Evolutionary conservation across 1,284 basidiomycete species (phyloP), one percentile per base, ranked within the genome.

Genomic region (Sanghuangporus weigelae): DNA sequence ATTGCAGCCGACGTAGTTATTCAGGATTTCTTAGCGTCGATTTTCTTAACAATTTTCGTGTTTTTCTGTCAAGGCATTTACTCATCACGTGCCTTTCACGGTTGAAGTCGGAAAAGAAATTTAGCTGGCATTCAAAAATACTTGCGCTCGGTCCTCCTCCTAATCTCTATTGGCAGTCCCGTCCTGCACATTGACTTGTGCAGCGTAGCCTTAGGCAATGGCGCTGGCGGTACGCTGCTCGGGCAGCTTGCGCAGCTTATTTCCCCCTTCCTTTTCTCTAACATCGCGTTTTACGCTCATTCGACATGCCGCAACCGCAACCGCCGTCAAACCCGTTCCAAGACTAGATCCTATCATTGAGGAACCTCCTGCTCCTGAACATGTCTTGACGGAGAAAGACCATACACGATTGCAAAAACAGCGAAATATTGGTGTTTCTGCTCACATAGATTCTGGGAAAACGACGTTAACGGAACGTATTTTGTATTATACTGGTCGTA

Each of bases 381-480:
- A 65, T 44, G 38, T 77, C 36, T 77, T 91, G 55, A 83, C 87
- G 0, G 81, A 84, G 8, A 75, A 78, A 59, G 90, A 93, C 74
- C 66, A 79, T 51, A 70, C 73, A 60, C 78, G 86, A 2, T 79
- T 92, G 8, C 75, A 72, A n/a, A 84, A 80, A 63, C 90, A 92
- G 73, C 79, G 90, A 60, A 93, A 93, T 70, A 93, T 93, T 66
- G 91, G 90, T 67, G 85, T 93, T 67, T 96, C 94, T 12, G 94
- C 94, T 0, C 94, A 96, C 73, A 96, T 96, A 67, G 95, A 98
- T 77, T 98, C 94, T 7, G 97, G 97, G 49, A 99, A 99, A 83
- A 99, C 97, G 0, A 99, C 97, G 0, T 77, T 99, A 67, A 99
- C 97, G n/a, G 97, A 99, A 75, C 92, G 97, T 42, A 89, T 98